Base-by-base conservation (phyloP, 2,329 filamentous ascomycete genomes). In the Domatiomyces globalis region DNA sequence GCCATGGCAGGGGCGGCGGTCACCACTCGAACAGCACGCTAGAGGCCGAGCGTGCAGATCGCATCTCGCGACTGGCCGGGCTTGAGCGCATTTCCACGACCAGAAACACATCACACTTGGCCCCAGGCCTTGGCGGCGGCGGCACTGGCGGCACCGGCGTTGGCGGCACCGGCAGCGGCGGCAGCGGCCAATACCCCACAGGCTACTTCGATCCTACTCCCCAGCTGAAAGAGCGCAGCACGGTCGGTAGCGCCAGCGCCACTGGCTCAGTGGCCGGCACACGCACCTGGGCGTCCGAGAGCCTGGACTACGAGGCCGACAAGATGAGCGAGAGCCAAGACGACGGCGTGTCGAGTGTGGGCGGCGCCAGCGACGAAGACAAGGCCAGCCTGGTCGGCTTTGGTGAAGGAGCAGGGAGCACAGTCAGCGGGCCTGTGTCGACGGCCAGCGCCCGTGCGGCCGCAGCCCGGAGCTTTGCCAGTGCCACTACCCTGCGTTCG, bases 11-110 rank as follows among this genome's bases (percentile, higher is more conserved):
- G 69, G 80, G 62, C 74, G 76, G 59, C 68, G 73, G 72, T n/a
- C 66, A 66, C 36, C 67, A 79, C 5, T 84, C 81, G 18, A 78
- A 79, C 50, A 84, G 79, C 58, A 90, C 84, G 62, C 81, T 92
- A 54, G 89, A 95, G 62, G 88, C 88, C 56, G 89, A 95, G 68
- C 87, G 89, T 60, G 88, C 87, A 56, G 89, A 95, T 69, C 88
- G 90, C 63, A 95, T 96, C 68, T 95, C 88, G 44, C 88, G 90
- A 48, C 81, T 95, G 19, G 86, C 89, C 10, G 90, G 90, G n/a
- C 79, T 95, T 39, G 88, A 94, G 66, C 81, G 86, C 51, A 83
- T 95, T 52, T 83, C 85, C 15, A 85, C 87, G n/a, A 76, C 84
- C 44, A 82, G 85, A 55, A 73, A 78, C 27, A 63, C 61, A 55